Percentiles rank a stretch among this genome's conserved stretches.
Evolutionary conservation across 2,329 filamentous ascomycete genomes (phyloP).

Genomic region (Beauveria sp.): DNA sequence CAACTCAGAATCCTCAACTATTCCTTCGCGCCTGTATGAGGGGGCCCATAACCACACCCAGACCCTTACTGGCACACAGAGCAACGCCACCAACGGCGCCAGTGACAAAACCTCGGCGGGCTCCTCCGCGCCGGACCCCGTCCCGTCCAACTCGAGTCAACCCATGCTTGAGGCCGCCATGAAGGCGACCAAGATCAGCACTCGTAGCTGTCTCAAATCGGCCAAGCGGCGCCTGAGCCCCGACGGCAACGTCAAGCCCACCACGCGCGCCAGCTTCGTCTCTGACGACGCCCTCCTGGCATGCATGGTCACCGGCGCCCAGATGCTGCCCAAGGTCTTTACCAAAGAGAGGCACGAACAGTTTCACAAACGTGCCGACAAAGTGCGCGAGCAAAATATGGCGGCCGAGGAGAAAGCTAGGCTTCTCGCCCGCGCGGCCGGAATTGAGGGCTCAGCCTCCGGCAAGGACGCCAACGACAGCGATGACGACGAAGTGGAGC

Average conservation of each 20-base stretch:
- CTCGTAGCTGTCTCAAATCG: constrained; percentile 4
- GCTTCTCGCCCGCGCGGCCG: neutral
- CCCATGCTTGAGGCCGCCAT: neutral
- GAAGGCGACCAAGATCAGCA: neutral
- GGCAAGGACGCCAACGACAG: neutral
- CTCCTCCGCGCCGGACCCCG: too few relatives aligned
- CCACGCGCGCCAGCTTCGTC: neutral
- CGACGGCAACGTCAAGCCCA: neutral
- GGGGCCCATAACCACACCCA: too few relatives aligned
- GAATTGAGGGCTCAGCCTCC: neutral
- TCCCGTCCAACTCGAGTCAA: too few relatives aligned
- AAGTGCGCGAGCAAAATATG: neutral
- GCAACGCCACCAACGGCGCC: too few relatives aligned
- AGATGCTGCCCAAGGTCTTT: neutral
- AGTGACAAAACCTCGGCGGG: too few relatives aligned
- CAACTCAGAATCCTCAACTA: too few relatives aligned
- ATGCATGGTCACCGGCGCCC: neutral
- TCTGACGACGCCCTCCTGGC: neutral
- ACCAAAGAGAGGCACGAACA: neutral
- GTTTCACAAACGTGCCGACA: neutral
- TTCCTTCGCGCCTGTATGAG: too few relatives aligned
- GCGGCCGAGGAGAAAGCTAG: neutral
- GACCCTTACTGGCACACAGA: too few relatives aligned
- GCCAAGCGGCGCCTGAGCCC: neutral
- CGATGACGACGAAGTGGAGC: neutral